Evolutionary conservation across 306 rosid genomes (phyloP).

Genomic region (Canavalia gladiata): DNA sequence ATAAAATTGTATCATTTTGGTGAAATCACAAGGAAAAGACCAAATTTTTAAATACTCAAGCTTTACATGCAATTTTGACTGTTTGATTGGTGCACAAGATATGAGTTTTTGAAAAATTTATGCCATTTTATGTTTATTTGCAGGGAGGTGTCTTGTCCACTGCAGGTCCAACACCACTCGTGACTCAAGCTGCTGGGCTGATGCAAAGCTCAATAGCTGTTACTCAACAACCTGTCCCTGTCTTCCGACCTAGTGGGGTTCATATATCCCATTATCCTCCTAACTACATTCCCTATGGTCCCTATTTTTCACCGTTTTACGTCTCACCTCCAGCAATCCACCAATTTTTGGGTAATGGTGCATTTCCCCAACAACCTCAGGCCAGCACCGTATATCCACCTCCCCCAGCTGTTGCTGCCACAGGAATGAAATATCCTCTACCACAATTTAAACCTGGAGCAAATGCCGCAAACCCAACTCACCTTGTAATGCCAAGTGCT

Average conservation of each 20-base stretch:
- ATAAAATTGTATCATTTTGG: slow-evolving; percentile 1
- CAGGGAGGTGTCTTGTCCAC: slow-evolving; percentile 88
- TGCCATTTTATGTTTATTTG: slow-evolving; percentile 51
- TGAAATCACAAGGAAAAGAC: slow-evolving; percentile 17
- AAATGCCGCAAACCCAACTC: slow-evolving; percentile 78
- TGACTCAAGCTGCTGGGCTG: slow-evolving; percentile 86
- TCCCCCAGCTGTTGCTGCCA: slow-evolving; percentile 69
- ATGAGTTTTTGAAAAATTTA: slow-evolving; percentile 1
- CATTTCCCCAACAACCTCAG: slow-evolving; percentile 92
- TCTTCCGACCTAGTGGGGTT: slow-evolving; percentile 84
- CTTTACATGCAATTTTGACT: neutral
- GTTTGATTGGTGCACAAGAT: neutral
- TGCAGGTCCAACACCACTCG: slow-evolving; percentile 76
- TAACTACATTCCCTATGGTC: slow-evolving; percentile 89
- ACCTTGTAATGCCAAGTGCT: slow-evolving; percentile 79
- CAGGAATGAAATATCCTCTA: slow-evolving; percentile 88
- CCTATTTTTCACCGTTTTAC: slow-evolving; percentile 81
- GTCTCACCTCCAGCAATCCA: slow-evolving; percentile 89
- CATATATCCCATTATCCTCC: slow-evolving; percentile 91
- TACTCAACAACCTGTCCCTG: slow-evolving; percentile 90
- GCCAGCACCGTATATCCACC: slow-evolving; percentile 83
- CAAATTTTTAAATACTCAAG: neutral
- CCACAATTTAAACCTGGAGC: slow-evolving; percentile 86
- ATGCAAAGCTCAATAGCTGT: slow-evolving; percentile 91
- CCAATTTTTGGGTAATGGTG: slow-evolving; percentile 90